Evolutionary conservation across 345 rosid genomes (phyloP), one percentile per base, ranked within the genome.

Genomic region (Euclidium syriacum): DNA sequence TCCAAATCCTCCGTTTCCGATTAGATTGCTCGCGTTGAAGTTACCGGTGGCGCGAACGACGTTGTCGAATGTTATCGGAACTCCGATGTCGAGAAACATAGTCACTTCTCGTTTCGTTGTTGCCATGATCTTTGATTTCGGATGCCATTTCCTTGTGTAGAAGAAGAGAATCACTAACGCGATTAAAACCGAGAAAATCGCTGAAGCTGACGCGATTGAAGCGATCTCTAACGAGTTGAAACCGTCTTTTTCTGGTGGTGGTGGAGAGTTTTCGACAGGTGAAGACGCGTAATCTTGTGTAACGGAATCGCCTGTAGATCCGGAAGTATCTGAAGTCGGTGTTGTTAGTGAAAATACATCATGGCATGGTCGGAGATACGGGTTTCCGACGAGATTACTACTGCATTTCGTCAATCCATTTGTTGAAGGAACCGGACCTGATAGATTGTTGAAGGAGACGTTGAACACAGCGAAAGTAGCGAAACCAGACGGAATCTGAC

Each of bases 1-100:
- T 40, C 90, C 90, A 23, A 84, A 84, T 17, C 87, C 90, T 12
- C 87, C 90, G 34, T 60, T 74, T 16, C 90, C 90, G 0, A 84
- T 84, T 65, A 80, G 73, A 32, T 79, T 74, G 40, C 73, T 69
- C 0, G 77, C 80, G 10, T 72, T 82, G 65, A 84, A 84, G 46
- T 75, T 72, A 8, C 81, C 83, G 0, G 90, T 84, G 25, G 83
- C 90, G 44, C 74, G 58, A 39, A 82, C 87, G 5, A 84, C 77
- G 43, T 77, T 81, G 49, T 80, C 85, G 16, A 71, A 84, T 17
- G 85, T 80, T 35, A 84, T 24, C 8, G 68, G 43, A 56, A 71
- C 83, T 22, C 79, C 87, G 1, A 81, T 78, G 24, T 82, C 82
- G 36, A 62, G 69, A 52, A 84, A 84, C 70, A 75, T 46, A 0